Base-by-base conservation (phyloP, 2,329 filamentous ascomycete genomes). In the Pseudovirgaria hyperparasitica region DNA sequence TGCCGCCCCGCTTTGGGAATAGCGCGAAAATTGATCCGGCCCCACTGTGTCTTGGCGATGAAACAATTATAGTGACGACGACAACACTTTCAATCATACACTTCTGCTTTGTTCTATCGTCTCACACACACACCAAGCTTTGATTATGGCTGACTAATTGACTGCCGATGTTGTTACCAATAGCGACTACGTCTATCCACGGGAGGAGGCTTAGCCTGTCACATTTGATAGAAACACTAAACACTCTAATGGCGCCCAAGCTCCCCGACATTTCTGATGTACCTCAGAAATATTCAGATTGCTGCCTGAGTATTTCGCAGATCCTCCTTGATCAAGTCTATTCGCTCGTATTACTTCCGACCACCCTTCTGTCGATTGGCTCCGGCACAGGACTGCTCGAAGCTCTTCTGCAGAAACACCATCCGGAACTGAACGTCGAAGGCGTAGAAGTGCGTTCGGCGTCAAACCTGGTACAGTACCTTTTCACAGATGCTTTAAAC, bases 331-430 rank as follows among this genome's bases (percentile, higher is more conserved):
- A 25, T 6, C 35, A 41, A 18, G 23, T 55, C 12, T 22, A 19
- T 9, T 25, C 35, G 12, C 34, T 47, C 10, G n/a, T n/a, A n/a
- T n/a, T n/a, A n/a, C 42, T 56, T 4, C 39, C 48, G 3, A 22
- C 28, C 2, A 9, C 39, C 4, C 35, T 27, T 9, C 40, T 65
- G 20, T 64, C 60, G 2, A 54, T 70, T 25, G 65, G 66, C 30
- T 59, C 58, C 35, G 66, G 66, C 23, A 60, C 49, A 22, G 66
- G 66, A 14, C 50, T 68, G 6, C 50, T 70, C 10, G 66, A 68
- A 46, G 50, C 50, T 2, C 37, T 62, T 5, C 43, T 67, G 15
- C 30, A 49, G 11, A 25, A 43, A 9, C 31, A 27, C 13, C 23
- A 48, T 16, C 30, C 36, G 3, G 23, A 35, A 3, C 25, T 54